Evolutionary conservation across 83 land plant genomes (phyloP).

Genomic region (Picea abies): DNA sequence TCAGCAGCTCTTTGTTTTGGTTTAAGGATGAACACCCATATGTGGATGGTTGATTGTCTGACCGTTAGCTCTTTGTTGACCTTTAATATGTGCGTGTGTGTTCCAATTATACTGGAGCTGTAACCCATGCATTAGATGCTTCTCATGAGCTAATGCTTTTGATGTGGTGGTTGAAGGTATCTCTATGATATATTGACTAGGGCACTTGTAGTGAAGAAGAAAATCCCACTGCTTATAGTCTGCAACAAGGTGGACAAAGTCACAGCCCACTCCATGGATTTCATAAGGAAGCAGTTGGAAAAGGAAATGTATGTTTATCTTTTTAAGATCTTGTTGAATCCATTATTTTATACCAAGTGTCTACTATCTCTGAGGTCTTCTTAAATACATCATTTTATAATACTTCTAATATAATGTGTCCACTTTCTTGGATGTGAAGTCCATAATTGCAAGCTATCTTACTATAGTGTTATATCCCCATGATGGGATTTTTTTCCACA

Average conservation of each 20-base stretch:
- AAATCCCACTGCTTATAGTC: slow-evolving; percentile 73
- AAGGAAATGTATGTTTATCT: slow-evolving; percentile 82
- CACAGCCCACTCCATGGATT: slow-evolving; percentile 93
- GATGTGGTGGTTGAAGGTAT: slow-evolving; percentile 57
- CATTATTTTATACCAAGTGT: neutral
- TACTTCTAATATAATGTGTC: neutral
- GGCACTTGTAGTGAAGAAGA: slow-evolving; percentile 76
- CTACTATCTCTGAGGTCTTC: neutral
- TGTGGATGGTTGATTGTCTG: neutral
- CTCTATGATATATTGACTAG: slow-evolving; percentile 93
- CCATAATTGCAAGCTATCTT: no score
- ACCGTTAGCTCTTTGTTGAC: neutral
- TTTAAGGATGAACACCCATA: neutral
- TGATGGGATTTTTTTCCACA: no score
- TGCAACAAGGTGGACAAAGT: slow-evolving; percentile 98
- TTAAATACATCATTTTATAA: neutral
- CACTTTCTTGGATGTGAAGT: neutral
- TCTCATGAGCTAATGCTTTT: neutral
- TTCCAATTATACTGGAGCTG: neutral
- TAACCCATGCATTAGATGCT: neutral
- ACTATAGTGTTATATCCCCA: no score
- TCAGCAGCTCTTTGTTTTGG: neutral
- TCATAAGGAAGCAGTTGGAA: slow-evolving; percentile 91
- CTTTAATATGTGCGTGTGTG: neutral
- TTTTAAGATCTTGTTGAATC: neutral